Evolutionary conservation across 306 rosid genomes (phyloP).

Genomic region (Castanopsis chinensis): DNA sequence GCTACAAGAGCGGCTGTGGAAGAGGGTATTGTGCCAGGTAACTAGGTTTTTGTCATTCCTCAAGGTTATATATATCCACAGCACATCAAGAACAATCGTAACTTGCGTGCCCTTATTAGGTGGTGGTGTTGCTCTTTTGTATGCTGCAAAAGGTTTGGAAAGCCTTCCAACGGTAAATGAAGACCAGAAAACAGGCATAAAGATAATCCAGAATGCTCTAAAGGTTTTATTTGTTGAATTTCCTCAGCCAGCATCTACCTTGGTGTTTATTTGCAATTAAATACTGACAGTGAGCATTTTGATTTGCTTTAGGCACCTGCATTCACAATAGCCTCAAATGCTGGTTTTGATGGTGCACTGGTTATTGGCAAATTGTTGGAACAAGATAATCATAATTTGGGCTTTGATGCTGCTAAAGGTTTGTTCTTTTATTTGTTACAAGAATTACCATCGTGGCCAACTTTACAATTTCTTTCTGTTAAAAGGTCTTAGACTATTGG

Average conservation of each 20-base stretch:
- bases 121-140: conserved; percentile 94
- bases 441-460: background rate
- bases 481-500: background rate
- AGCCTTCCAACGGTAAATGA: conserved; percentile 59
- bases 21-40: conserved; percentile 96
- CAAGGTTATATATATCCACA: background rate
- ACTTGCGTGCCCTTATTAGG: conserved; percentile 45
- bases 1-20: conserved; percentile 96
- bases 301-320: conserved; percentile 62
- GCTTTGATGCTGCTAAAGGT: conserved; percentile 90
- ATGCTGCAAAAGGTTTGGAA: conserved; percentile 75
- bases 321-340: conserved; percentile 69
- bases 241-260: background rate
- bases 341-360: conserved; percentile 83
- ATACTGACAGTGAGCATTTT: conserved; percentile 25
- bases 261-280: conserved; percentile 10
- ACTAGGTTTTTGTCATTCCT: conserved; percentile 6
- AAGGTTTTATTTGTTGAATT: conserved; percentile 50
- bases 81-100: background rate
- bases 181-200: conserved; percentile 83
- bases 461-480: background rate
- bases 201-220: conserved; percentile 82
- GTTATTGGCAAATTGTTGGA: conserved; percentile 80
- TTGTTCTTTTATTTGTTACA: conserved; percentile 13
- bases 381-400: conserved; percentile 62